Evolutionary conservation across 306 rosid genomes (phyloP).

Genomic region (Inga leiocalycina): DNA sequence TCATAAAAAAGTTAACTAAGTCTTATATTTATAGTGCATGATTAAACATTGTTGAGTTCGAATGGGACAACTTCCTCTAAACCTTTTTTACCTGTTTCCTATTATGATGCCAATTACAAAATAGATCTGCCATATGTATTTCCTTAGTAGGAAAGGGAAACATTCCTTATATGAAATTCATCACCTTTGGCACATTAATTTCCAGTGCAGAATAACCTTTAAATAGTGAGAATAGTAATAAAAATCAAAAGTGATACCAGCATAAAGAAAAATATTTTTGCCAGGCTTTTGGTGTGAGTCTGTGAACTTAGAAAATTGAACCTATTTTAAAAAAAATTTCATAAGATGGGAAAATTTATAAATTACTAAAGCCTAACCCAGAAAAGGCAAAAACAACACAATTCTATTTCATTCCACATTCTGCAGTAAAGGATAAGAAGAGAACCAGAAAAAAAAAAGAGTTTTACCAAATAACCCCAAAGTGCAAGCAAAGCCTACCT

Average conservation of each 20-base stretch:
- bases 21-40: too few species aligned
- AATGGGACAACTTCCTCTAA: too few species aligned
- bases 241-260: background rate
- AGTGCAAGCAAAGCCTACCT: constrained; percentile 40
- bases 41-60: too few species aligned
- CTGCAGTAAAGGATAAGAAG: background rate
- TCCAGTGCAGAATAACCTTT: background rate
- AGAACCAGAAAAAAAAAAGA: background rate
- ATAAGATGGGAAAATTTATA: background rate
- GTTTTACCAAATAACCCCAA: constrained; percentile 28
- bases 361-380: background rate
- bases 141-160: background rate
- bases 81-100: background rate
- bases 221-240: background rate
- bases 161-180: background rate
- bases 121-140: background rate
- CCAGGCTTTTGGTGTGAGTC: background rate
- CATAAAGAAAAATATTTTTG: background rate
- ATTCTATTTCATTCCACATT: background rate
- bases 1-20: too few species aligned
- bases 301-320: background rate
- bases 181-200: background rate
- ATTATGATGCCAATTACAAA: background rate
- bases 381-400: background rate
- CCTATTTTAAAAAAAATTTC: background rate